Percentiles rank a stretch among this genome's conserved stretches.
phyloP scores from a whole-genome alignment of 345 rosid genomes.

The Erysimum cheiranthoides region DNA sequence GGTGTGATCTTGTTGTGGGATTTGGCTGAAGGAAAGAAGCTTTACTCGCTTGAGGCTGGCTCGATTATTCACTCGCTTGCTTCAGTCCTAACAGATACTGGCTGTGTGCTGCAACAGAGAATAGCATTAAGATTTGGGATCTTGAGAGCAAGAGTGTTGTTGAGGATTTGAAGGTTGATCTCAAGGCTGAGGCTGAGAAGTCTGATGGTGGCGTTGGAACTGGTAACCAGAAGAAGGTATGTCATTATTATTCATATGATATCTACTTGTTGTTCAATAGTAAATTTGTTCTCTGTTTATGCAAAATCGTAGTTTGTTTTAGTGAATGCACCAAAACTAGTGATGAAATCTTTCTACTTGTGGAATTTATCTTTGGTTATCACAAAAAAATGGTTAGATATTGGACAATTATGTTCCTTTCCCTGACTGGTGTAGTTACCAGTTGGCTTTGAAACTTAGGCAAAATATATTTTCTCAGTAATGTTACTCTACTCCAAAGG shows the following conservation, averaged over 20 bases:
- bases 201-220: constrained; percentile 57
- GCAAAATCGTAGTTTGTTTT: background rate
- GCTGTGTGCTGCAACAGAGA: constrained; percentile 87
- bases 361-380: background rate
- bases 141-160: constrained; percentile 89
- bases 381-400: background rate
- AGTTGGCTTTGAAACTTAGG: background rate
- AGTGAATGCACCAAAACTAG: background rate
- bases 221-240: constrained; percentile 71
- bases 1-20: constrained; percentile 80
- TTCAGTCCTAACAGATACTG: constrained; percentile 94
- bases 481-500: background rate
- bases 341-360: background rate
- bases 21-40: constrained; percentile 80
- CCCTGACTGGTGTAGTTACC: too few relatives aligned
- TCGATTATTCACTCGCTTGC: constrained; percentile 77
- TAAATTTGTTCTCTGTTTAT: background rate
- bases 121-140: constrained; percentile 91
- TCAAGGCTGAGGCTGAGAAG: constrained; percentile 84
- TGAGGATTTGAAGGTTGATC: constrained; percentile 88
- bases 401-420: background rate
- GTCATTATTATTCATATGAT: background rate
- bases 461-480: background rate
- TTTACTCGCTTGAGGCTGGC: constrained; percentile 74
- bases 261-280: background rate